A percentile compares a stretch with the other conserved stretches of the same genome.
Conservation (phyloP, 805 yeast species). For the Kuraishia molischiana region DNA sequence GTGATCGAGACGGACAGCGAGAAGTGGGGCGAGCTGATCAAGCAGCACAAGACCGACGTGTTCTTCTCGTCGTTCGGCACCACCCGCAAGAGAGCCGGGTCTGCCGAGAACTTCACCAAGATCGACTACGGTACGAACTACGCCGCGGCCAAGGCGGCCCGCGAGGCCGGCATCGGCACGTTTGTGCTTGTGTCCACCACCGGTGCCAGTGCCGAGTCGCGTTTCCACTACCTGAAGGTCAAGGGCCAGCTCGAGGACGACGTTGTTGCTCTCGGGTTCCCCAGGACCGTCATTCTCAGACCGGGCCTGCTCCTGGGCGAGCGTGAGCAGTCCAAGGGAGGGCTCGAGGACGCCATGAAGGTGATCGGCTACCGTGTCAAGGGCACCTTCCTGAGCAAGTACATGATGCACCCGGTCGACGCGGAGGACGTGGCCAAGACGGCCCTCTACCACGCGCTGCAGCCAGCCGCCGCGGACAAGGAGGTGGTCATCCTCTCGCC, state of each 20-base stretch:
- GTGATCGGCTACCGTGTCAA: conserved; percentile 22
- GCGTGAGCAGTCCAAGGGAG: conserved; percentile 28
- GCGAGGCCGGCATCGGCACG: conserved; percentile 55
- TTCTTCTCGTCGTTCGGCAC: conserved; percentile 70
- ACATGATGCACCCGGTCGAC: conserved; percentile 35
- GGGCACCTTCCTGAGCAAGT: conserved; percentile 21
- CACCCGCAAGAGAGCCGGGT: conserved; percentile 64
- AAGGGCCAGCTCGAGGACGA: conserved; percentile 76
- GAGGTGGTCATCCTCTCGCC: conserved; percentile 14
- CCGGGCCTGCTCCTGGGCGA: conserved; percentile 73
- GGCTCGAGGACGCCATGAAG: conserved; percentile 12
- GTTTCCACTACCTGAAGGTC: conserved; percentile 50
- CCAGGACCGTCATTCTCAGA: conserved; percentile 62
- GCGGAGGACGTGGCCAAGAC: conserved; percentile 61
- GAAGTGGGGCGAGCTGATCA: conserved; percentile 39
- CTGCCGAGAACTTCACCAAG: conserved; percentile 54
- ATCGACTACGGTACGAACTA: conserved; percentile 71
- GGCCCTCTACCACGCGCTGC: conserved; percentile 18
- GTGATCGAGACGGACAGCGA: conserved; percentile 34
- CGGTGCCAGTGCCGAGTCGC: conserved; percentile 53
- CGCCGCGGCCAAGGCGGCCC: conserved; percentile 65
- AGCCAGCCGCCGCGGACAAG: conserved; percentile 13
- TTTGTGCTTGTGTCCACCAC: conserved; percentile 56
- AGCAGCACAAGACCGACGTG: conserved; percentile 14
- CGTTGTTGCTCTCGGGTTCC: conserved; percentile 50